Evolutionary conservation across 805 yeast genomes (phyloP).

Genomic region (Hemisphaericaspora nanyangensis): DNA sequence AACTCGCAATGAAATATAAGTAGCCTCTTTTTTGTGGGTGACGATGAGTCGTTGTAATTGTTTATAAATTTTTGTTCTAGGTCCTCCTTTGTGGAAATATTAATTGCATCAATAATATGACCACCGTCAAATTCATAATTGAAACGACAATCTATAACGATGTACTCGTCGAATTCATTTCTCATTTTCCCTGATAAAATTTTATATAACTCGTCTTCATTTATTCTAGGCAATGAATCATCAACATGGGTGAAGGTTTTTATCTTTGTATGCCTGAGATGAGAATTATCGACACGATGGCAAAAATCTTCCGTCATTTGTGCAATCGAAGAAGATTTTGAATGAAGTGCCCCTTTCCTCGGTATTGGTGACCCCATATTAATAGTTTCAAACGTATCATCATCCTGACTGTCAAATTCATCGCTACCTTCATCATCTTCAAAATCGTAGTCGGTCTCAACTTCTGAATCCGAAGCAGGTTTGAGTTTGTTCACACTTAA

Average conservation of each 20-base stretch:
- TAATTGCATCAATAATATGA: slow-evolving; percentile 80
- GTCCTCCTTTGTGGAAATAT: slow-evolving; percentile 65
- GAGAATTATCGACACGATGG: slow-evolving; percentile 27
- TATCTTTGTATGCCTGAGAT: slow-evolving; percentile 25
- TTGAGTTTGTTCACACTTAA: not conserved
- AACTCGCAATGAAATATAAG: slow-evolving; percentile 93
- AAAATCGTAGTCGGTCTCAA: not conserved
- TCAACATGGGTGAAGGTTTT: slow-evolving; percentile 30
- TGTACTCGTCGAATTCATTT: slow-evolving; percentile 50
- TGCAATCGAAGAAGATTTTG: slow-evolving; percentile 65
- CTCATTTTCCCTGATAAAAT: slow-evolving; percentile 52
- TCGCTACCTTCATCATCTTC: not conserved
- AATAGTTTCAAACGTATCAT: slow-evolving; percentile 14
- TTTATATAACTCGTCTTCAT: slow-evolving; percentile 51
- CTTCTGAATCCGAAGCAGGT: not conserved
- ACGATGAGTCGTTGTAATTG: not conserved
- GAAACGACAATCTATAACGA: slow-evolving; percentile 85
- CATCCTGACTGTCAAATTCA: slow-evolving; percentile 10
- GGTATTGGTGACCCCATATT: slow-evolving; percentile 7
- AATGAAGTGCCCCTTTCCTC: slow-evolving; percentile 2
- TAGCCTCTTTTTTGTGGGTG: slow-evolving; percentile 36
- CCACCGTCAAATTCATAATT: slow-evolving; percentile 92
- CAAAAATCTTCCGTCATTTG: slow-evolving; percentile 40
- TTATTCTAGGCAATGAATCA: slow-evolving; percentile 70
- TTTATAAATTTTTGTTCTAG: slow-evolving; percentile 53